Evolutionary conservation across 371 early-diverging fungal species (phyloP), one percentile per base, ranked within the genome.

Genomic region (Mortierella sp.): DNA sequence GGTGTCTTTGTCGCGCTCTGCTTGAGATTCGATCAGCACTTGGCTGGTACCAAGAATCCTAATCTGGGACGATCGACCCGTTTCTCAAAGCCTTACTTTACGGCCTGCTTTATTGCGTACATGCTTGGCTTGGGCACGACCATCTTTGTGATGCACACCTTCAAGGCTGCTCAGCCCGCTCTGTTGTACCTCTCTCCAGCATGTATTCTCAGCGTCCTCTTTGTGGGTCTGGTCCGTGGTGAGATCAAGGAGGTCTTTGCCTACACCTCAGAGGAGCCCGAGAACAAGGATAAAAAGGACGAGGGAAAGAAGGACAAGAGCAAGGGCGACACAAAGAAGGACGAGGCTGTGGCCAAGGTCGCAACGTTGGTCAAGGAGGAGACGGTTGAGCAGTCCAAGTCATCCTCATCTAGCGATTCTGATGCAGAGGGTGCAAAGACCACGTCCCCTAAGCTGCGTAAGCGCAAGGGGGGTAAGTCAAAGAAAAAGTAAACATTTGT

Each of bases 101-200:
- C 82, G 12, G 81, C 92, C 4, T 91, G 94, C 74, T 84, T 93
- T 60, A 82, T 91, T 21, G 94, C 94, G 25, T 99, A 99, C 72
- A 77, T 93, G 23, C 46, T 91, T 14, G 98, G 98, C 1, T 86
- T 99, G 59, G 88, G 89, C 11, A 93, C 95, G 5, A 98, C 99
- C 15, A 93, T 98, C 64, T 82, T 83, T 23, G 96, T 98, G 45
- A 97, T 98, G 97, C 96, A 98, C 74, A 87, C 91, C n/a, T 98
- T 97, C 87, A 88, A 97, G 81, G 95, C 97, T 7, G 99, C 98
- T 11, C 99, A 98, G 89, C 99, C 99, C 4, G 99, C 99, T 4
- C 85, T 99, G 4, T 86, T 99, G 45, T 99, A 99, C 68, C 90
- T 98, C 23, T 96, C 96, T 1, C 99, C 99, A 5, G 98, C 98